Base-by-base conservation (phyloP, 305 asterid genomes). In the Fraxinus angustifolia region DNA sequence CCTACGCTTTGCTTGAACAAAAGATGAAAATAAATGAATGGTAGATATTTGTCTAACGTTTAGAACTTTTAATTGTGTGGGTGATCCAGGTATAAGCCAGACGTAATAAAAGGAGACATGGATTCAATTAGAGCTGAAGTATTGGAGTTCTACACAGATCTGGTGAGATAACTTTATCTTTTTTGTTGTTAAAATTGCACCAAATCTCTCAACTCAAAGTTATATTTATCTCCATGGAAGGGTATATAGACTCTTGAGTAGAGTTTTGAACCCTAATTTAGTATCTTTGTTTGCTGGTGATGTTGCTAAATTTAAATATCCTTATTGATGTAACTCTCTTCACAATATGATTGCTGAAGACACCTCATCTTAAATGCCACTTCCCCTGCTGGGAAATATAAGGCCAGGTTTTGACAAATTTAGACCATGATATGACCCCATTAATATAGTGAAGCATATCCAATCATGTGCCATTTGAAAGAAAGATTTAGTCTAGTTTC, bases 91-190 rank as follows among this genome's bases (percentile, higher is more conserved):
- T 76, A 76, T 53, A 76, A 50, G 40, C 79, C 71, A 45, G 42
- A 76, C 8, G n/a, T 76, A 17, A 76, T 76, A 50, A 76, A 76
- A 76, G 79, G 79, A 26, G 79, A 76, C 71, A 76, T 76, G 79
- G 79, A 76, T 48, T 76, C 79, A 23, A 53, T 76, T 30, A 76
- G 79, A 76, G 30, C 42, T 1, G 79, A 76, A 50, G 79, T 76
- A 8, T 3, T 45, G 67, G 71, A 50, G 26, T 76, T 50, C 68
- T 53, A 76, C 40, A 6, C 12, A 76, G 31, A 30, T 16, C 28
- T 11, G 42, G 79, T 76, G 12, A 53, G 40, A 81, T 79, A 31
- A 36, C 16, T 48, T n/a, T 74, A 65, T 62, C 4, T 19, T 65
- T 67, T 65, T 26, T 65, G 35, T 21, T 33, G 35, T 65, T 65